These are phyloP conservation scores for Serendipita sp. DNA, from an alignment of 1,284 basidiomycete genomes.

Conservation along the genomic window DNA sequence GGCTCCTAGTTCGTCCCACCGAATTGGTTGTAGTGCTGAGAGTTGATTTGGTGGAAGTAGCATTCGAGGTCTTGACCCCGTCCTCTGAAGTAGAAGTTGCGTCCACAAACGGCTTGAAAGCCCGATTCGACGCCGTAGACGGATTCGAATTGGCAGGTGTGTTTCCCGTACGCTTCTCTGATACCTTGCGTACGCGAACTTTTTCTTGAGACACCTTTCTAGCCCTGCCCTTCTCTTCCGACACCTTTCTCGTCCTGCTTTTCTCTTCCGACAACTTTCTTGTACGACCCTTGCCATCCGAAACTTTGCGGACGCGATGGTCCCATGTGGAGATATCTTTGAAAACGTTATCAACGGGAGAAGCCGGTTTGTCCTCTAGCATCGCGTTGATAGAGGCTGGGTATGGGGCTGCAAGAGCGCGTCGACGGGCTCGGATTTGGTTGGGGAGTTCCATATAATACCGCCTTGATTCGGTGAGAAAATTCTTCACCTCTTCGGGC, in stretches of 20 bases:
- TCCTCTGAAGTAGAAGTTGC: neutral
- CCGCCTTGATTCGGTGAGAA: neutral
- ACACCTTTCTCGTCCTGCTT: neutral
- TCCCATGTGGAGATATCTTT: constrained; percentile 5
- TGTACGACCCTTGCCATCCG: neutral
- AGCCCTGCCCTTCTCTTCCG: neutral
- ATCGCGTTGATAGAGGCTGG: neutral
- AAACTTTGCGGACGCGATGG: neutral
- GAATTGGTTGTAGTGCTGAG: neutral
- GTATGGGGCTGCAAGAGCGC: constrained; percentile 2
- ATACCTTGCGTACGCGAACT: neutral
- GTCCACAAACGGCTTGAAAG: neutral
- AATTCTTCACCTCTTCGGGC: neutral
- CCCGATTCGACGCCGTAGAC: neutral
- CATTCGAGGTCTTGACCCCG: neutral
- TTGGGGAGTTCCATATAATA: neutral
- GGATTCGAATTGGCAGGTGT: neutral
- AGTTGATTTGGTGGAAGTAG: neutral
- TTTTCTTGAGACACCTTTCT: neutral
- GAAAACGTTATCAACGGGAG: neutral
- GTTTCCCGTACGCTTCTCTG: neutral
- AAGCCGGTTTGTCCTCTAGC: neutral
- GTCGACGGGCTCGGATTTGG: neutral
- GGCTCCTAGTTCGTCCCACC: neutral
- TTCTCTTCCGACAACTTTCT: neutral